phyloP scores from a whole-genome alignment of 2,329 filamentous ascomycete species.

The Pseudogymnoascus sp. region DNA sequence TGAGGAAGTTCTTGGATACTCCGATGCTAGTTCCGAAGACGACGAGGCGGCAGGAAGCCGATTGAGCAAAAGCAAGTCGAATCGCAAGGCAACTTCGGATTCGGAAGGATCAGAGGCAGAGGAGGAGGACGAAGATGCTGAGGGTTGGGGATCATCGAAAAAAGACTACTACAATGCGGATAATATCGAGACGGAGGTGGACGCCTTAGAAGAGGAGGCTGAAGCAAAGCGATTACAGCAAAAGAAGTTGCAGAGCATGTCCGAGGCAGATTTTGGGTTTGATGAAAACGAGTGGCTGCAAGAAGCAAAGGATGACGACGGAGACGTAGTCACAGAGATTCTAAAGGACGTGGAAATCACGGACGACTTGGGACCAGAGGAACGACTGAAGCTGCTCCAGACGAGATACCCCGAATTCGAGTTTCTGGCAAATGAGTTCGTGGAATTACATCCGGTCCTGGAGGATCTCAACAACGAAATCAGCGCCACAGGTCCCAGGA shows the following conservation, averaged over 20 bases:
- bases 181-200: slow-evolving; percentile 55
- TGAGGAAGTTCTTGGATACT: slow-evolving; percentile 52
- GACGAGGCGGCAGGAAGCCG: slow-evolving; percentile 27
- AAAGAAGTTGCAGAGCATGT: slow-evolving; percentile 85
- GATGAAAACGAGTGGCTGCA: slow-evolving; percentile 82
- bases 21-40: slow-evolving; percentile 39
- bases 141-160: slow-evolving; percentile 81
- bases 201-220: slow-evolving; percentile 82
- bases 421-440: slow-evolving; percentile 66
- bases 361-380: slow-evolving; percentile 68
- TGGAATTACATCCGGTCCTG: slow-evolving; percentile 49
- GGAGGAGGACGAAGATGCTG: slow-evolving; percentile 51
- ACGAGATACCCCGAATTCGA: slow-evolving; percentile 89
- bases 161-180: slow-evolving; percentile 94
- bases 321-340: slow-evolving; percentile 73
- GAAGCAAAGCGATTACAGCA: slow-evolving; percentile 85
- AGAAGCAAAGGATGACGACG: slow-evolving; percentile 44
- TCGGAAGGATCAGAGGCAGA: slow-evolving; percentile 52
- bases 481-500: background rate
- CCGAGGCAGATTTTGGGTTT: slow-evolving; percentile 87
- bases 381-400: slow-evolving; percentile 68
- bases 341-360: slow-evolving; percentile 77
- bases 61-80: slow-evolving; percentile 38
- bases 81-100: slow-evolving; percentile 50
- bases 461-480: slow-evolving; percentile 48